Conservation (phyloP, 148 eudicot species). For the Fallopia convolvulus region DNA sequence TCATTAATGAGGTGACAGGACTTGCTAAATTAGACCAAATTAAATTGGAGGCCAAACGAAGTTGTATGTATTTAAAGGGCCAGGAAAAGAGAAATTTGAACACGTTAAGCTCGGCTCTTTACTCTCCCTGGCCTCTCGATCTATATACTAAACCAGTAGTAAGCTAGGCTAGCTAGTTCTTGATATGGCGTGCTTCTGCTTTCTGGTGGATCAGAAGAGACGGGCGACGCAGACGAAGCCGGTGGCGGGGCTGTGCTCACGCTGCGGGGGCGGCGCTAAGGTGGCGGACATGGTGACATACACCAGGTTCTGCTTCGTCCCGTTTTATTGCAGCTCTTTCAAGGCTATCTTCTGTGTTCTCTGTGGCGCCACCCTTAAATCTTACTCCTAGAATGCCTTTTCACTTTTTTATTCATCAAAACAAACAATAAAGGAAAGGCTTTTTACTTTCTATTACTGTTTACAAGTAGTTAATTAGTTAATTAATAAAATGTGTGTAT, state of each 20-base stretch:
- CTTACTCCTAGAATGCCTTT: conserved; percentile 19
- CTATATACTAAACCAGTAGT: background rate
- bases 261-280: conserved; percentile 61
- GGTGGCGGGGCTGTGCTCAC: conserved; percentile 54
- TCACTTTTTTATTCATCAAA: too few species aligned
- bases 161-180: background rate
- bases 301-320: conserved; percentile 50
- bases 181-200: conserved; percentile 48
- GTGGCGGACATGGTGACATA: conserved; percentile 58
- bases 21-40: too few species aligned
- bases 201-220: conserved; percentile 56
- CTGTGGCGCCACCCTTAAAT: conserved; percentile 57
- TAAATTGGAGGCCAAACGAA: too few species aligned
- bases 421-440: too few species aligned
- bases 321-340: conserved; percentile 47
- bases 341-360: conserved; percentile 59
- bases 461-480: too few species aligned
- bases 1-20: too few species aligned
- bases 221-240: conserved; percentile 34
- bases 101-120: too few species aligned
- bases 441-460: too few species aligned
- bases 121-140: too few species aligned
- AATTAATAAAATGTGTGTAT: too few species aligned
- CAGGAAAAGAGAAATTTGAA: too few species aligned
- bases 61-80: too few species aligned